Base-by-base conservation (phyloP, 2,329 filamentous ascomycete species). In the Venturia carpophila region DNA sequence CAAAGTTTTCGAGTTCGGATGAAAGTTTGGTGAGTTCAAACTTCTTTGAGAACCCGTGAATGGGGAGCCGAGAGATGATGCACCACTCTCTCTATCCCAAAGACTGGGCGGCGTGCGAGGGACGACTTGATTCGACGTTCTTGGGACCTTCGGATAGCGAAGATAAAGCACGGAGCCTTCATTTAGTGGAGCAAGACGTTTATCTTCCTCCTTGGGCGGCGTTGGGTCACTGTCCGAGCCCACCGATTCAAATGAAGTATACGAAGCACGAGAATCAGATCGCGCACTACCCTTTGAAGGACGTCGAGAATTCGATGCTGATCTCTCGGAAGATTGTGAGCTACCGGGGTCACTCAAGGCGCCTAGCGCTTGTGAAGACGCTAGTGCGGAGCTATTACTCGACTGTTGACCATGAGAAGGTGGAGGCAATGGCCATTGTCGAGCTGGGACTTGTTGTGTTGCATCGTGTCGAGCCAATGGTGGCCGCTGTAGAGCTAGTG, bases 101-200 rank as follows among this genome's bases (percentile, higher is more conserved):
- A 10, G 15, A n/a, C 52, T 58, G 9, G 52, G 52, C 37, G 72
- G 70, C 24, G 70, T 72, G 55, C 78, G 72, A 1, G 79, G 76
- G 1, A 80, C 75, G 2, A 76, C 70, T 67, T 81, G 79, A 62
- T 79, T 80, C 7, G 76, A 77, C 21, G 77, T 75, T 17, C 79
- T 72, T 2, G 79, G 79, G 1, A 82, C 72, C 68, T 81, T 80
- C 7, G 79, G 79, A 67, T 82, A 82, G 42, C 74, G 71, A 15
- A 81, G 71, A 0, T 72, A 72, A 24, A 75, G 74, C n/a, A 79
- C 78, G 7, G 64, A 43, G 15, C 45, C 55, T 39, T 52, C 60
- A 17, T 41, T n/a, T 21, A 41, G 39, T 21, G n/a, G 34, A 15
- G 42, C 27, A 2, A 64, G 49, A 41, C 55, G 15, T 37, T 60